A percentile compares a stretch with the other conserved stretches of the same genome.
These are phyloP conservation scores for Talaromyces nanjingensis DNA, from an alignment of 495 filamentous ascomycete genomes.

Conservation along the genomic window DNA sequence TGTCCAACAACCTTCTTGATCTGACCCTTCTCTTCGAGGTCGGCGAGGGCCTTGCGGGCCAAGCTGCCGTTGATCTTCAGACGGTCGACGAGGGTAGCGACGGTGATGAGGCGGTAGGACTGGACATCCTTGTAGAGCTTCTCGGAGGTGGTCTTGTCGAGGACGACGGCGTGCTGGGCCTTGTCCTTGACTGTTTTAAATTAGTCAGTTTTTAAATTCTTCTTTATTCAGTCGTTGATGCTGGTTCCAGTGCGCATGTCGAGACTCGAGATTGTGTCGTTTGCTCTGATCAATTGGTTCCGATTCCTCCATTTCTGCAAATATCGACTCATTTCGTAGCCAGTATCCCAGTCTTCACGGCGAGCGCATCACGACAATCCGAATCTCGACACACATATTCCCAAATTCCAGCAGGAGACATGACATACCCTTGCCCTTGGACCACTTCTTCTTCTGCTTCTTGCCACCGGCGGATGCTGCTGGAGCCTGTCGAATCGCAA, in stretches of 20 bases:
- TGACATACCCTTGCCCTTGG: constrained; percentile 91
- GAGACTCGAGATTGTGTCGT: background rate
- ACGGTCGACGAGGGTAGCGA: constrained; percentile 95
- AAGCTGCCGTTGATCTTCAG: constrained; percentile 99
- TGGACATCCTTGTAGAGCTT: constrained; percentile 94
- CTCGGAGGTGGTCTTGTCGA: constrained; percentile 62
- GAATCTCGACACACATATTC: constrained; percentile 4
- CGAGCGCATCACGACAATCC: background rate
- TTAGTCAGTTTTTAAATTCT: constrained; percentile 16
- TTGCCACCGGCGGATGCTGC: constrained; percentile 77
- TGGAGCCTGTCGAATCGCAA: constrained; percentile 51
- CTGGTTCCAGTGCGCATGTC: background rate
- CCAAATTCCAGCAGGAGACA: background rate
- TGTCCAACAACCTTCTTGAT: constrained; percentile 98
- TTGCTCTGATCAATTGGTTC: background rate
- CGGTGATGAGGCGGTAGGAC: constrained; percentile 98
- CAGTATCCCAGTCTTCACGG: background rate
- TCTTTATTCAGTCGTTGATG: background rate
- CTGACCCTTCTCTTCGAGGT: constrained; percentile 94
- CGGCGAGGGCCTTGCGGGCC: constrained; percentile 79
- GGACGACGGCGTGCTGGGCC: constrained; percentile 88
- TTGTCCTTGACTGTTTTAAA: constrained; percentile 90
- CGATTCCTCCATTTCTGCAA: too few species aligned
- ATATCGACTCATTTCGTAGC: background rate
- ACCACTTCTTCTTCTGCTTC: constrained; percentile 99